Conservation (phyloP, 352 stramenopile genomes). For the Pythium pyrilobum region DNA sequence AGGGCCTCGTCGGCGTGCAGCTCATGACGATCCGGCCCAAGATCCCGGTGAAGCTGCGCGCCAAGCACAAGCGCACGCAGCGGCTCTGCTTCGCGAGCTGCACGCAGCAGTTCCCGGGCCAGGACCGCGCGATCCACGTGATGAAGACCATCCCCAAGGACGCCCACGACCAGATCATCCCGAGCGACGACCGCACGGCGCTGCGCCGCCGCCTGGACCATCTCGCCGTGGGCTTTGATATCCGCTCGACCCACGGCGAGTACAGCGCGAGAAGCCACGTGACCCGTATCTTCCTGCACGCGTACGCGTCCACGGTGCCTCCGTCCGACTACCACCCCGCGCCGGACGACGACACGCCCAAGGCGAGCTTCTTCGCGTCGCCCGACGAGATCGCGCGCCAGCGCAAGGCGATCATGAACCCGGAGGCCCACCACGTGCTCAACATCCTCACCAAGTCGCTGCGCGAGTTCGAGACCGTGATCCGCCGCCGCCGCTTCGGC, state of each 20-base stretch:
- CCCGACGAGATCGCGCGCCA: slow-evolving; percentile 23
- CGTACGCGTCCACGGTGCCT: slow-evolving; percentile 45
- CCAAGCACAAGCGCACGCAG: slow-evolving; percentile 29
- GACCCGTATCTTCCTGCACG: slow-evolving; percentile 46
- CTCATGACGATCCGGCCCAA: slow-evolving; percentile 11
- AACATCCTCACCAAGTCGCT: slow-evolving; percentile 43
- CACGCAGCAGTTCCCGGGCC: slow-evolving; percentile 36
- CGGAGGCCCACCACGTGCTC: slow-evolving; percentile 39
- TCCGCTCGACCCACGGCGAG: slow-evolving; percentile 24
- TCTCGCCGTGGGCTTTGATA: slow-evolving; percentile 52
- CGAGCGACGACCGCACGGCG: slow-evolving; percentile 41
- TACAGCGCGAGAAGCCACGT: slow-evolving; percentile 29
- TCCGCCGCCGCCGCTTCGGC: slow-evolving; percentile 55
- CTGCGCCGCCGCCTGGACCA: slow-evolving; percentile 51
- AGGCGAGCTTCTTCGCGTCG: slow-evolving; percentile 18
- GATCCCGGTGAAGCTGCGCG: neutral
- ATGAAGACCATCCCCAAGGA: slow-evolving; percentile 60
- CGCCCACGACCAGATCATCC: slow-evolving; percentile 45
- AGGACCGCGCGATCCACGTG: slow-evolving; percentile 48
- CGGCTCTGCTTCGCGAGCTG: slow-evolving; percentile 47
- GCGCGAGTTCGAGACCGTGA: slow-evolving; percentile 43
- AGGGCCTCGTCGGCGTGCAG: slow-evolving; percentile 8
- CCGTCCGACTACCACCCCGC: slow-evolving; percentile 33
- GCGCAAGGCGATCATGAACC: slow-evolving; percentile 40
- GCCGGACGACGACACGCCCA: slow-evolving; percentile 28